Evolutionary conservation across 768 basidiomycete genomes (phyloP).

Genomic region (Podaxis sp.): DNA sequence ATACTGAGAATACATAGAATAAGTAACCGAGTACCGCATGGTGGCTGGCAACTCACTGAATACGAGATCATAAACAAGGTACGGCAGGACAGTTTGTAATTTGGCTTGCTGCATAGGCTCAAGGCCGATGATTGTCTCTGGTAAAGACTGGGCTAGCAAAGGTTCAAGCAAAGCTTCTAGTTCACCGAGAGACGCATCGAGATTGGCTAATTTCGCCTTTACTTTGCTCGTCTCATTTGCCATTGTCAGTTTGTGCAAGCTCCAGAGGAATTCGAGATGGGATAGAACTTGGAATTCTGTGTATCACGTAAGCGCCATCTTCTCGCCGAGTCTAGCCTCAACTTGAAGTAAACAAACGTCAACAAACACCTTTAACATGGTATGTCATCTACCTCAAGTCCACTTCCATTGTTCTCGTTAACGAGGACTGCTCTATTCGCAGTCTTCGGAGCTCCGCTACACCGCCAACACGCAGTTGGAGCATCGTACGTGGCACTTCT

Average conservation of each 20-base stretch:
- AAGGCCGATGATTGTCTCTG: conserved; percentile 61
- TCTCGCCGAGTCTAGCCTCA: background rate
- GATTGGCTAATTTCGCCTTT: conserved; percentile 45
- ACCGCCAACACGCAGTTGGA: conserved; percentile 96
- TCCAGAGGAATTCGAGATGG: background rate
- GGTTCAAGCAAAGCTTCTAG: conserved; percentile 69
- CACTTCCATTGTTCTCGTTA: background rate
- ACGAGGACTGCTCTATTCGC: conserved; percentile 10
- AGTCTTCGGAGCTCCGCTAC: conserved; percentile 92
- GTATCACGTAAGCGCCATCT: conserved; percentile 1
- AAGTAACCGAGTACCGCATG: background rate
- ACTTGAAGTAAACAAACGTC: conserved; percentile 27
- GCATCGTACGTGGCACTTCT: conserved; percentile 62
- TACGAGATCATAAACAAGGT: conserved; percentile 81
- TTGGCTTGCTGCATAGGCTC: conserved; percentile 81
- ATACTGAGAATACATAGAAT: conserved; percentile 45
- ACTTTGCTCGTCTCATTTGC: conserved; percentile 45
- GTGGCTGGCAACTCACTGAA: conserved; percentile 60
- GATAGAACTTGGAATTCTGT: background rate
- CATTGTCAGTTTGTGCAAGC: conserved; percentile 26
- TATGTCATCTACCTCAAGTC: conserved; percentile 30
- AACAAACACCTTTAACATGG: conserved; percentile 39
- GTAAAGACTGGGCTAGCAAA: conserved; percentile 63
- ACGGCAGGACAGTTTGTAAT: conserved; percentile 75
- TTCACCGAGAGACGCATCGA: conserved; percentile 60